phyloP scores from a whole-genome alignment of 2,329 filamentous ascomycete species.

The Aspergillus sp. region DNA sequence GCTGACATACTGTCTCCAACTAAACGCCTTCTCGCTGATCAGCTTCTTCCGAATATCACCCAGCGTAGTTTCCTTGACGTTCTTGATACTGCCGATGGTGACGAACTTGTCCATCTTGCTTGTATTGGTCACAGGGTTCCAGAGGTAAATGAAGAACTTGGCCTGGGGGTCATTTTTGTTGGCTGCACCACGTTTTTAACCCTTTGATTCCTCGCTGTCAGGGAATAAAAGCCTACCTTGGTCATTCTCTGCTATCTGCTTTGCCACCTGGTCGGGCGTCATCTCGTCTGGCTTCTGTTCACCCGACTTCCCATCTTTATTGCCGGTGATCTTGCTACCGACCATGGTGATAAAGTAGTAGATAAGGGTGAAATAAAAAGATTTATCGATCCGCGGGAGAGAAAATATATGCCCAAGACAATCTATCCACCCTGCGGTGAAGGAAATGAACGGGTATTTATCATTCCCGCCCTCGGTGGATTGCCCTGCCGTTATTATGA shows the following conservation, averaged over 20 bases:
- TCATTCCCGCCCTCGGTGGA: no score
- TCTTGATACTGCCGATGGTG: conserved; percentile 1
- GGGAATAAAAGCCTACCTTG: neutral
- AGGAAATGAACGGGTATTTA: no score
- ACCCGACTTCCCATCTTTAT: neutral
- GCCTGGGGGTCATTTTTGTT: neutral
- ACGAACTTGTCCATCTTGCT: conserved; percentile 2
- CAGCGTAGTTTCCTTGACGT: neutral
- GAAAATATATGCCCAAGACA: neutral
- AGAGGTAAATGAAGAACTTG: neutral
- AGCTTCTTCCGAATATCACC: neutral
- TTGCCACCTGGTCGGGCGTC: neutral
- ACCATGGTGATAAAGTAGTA: neutral
- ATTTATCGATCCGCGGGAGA: neutral
- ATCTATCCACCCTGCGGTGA: no score
- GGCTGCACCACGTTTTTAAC: neutral
- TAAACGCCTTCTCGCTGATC: neutral
- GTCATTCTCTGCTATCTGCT: neutral
- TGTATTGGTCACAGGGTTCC: neutral
- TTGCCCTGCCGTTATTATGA: no score
- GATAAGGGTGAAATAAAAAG: neutral
- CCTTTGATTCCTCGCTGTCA: neutral
- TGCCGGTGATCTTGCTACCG: neutral
- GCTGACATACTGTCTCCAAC: neutral
- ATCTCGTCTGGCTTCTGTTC: neutral